Conservation (phyloP, 345 rosid species). For the Toxicodendron radicans region DNA sequence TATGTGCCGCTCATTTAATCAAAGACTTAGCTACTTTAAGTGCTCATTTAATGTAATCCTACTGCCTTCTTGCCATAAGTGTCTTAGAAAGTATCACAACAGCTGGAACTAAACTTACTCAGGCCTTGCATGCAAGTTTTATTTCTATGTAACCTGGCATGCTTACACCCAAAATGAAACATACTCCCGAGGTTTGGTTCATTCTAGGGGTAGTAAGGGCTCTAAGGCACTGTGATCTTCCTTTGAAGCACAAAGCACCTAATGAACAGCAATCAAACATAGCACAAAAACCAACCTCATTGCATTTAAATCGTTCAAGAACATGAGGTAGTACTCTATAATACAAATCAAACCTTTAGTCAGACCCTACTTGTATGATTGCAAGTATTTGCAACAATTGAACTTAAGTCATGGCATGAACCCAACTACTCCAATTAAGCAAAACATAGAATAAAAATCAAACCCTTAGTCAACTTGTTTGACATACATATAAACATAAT, state of each 20-base stretch:
- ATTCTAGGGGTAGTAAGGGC: constrained; percentile 85
- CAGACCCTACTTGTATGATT: no score
- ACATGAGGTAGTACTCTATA: no score
- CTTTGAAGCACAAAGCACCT: constrained; percentile 93
- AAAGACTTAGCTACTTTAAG: background rate
- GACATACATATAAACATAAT: background rate
- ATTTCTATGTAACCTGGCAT: background rate
- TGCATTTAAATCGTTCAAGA: background rate
- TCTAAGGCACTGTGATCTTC: constrained; percentile 81
- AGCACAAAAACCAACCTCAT: constrained; percentile 8
- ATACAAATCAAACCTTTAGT: no score
- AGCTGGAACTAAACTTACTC: no score
- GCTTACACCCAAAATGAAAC: constrained; percentile 76
- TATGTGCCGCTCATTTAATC: background rate
- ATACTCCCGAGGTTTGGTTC: constrained; percentile 71
- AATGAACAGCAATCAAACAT: constrained; percentile 23
- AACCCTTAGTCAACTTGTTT: background rate
- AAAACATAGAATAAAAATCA: background rate
- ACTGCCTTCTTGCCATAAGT: background rate
- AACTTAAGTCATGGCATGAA: background rate
- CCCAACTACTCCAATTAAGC: background rate
- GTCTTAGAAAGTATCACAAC: background rate
- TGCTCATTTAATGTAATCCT: background rate
- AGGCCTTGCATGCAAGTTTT: background rate
- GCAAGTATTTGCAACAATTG: background rate